phyloP scores from a whole-genome alignment of 345 rosid species.

The Eucalyptus shirleyi region DNA sequence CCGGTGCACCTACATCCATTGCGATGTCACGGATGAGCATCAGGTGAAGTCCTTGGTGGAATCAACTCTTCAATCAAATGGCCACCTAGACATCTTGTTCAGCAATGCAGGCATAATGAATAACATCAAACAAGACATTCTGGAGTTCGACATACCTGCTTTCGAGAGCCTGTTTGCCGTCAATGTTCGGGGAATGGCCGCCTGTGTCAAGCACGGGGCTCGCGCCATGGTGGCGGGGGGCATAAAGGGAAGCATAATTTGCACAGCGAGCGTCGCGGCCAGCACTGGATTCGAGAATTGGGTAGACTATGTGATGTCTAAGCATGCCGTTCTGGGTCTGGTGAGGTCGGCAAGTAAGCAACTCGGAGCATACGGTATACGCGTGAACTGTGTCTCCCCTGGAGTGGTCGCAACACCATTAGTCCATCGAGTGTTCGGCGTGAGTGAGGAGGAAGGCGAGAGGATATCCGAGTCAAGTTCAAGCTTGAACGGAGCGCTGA shows the following conservation, averaged over 20 bases:
- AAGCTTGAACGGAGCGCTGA: not conserved
- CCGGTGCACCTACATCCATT: slow-evolving; percentile 1
- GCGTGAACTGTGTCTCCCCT: not conserved
- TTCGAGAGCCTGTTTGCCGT: not conserved
- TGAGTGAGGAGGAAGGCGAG: not conserved
- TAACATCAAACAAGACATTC: not conserved
- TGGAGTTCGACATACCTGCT: not conserved
- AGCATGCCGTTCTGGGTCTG: slow-evolving; percentile 27
- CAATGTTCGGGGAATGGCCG: not conserved
- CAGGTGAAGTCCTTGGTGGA: slow-evolving; percentile 2
- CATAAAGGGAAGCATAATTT: slow-evolving; percentile 21
- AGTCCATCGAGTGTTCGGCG: not conserved
- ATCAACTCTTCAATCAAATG: not conserved
- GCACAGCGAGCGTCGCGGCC: slow-evolving; percentile 12
- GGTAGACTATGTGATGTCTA: slow-evolving; percentile 17
- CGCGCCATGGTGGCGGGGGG: slow-evolving; percentile 19
- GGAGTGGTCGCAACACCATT: slow-evolving; percentile 7
- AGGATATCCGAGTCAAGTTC: not conserved
- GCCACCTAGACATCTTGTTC: slow-evolving; percentile 13
- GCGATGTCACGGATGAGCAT: slow-evolving; percentile 9
- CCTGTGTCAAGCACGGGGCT: slow-evolving; percentile 6
- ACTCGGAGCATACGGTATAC: not conserved
- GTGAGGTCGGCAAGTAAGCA: not conserved
- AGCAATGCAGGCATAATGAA: slow-evolving; percentile 10
- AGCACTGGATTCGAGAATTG: not conserved